phyloP scores from a whole-genome alignment of 331 rosid genomes.

The Quercus tomentella region DNA sequence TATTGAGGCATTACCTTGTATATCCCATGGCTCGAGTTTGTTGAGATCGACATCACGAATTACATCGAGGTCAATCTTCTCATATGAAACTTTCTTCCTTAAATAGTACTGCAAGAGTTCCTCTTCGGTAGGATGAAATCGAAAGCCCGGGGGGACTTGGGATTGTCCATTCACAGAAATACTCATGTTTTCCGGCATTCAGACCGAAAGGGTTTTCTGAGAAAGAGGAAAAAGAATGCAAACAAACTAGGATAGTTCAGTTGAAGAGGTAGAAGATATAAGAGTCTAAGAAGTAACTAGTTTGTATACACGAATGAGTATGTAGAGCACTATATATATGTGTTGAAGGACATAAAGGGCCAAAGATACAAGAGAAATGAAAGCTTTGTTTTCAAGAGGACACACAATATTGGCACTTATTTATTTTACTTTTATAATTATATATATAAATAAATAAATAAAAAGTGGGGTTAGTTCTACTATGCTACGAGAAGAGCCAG shows the following conservation, averaged over 20 bases:
- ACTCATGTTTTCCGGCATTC: slow-evolving; percentile 73
- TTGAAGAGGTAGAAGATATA: neutral
- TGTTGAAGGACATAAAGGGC: slow-evolving; percentile 29
- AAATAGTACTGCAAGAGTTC: slow-evolving; percentile 84
- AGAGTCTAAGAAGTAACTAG: slow-evolving; percentile 6
- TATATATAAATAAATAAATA: neutral
- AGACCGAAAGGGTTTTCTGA: slow-evolving; percentile 5
- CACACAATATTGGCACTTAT: neutral
- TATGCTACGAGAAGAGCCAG: slow-evolving; percentile 46
- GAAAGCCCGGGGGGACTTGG: slow-evolving; percentile 86
- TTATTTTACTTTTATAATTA: slow-evolving; percentile 1
- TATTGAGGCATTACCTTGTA: neutral
- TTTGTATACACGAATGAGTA: slow-evolving; percentile 40
- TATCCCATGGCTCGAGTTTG: slow-evolving; percentile 45
- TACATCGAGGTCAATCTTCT: slow-evolving; percentile 77
- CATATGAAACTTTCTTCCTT: slow-evolving; percentile 74
- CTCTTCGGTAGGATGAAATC: slow-evolving; percentile 88
- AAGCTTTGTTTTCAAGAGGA: slow-evolving; percentile 6
- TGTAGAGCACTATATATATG: slow-evolving; percentile 58
- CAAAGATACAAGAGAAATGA: slow-evolving; percentile 19
- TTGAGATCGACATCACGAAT: slow-evolving; percentile 90
- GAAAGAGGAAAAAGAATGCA: slow-evolving; percentile 17
- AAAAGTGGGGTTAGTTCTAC: slow-evolving; percentile 42
- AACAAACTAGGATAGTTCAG: neutral
- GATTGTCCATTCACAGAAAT: slow-evolving; percentile 90